phyloP scores from a whole-genome alignment of 140 eudicot species.

The Oenanthe javanica region DNA sequence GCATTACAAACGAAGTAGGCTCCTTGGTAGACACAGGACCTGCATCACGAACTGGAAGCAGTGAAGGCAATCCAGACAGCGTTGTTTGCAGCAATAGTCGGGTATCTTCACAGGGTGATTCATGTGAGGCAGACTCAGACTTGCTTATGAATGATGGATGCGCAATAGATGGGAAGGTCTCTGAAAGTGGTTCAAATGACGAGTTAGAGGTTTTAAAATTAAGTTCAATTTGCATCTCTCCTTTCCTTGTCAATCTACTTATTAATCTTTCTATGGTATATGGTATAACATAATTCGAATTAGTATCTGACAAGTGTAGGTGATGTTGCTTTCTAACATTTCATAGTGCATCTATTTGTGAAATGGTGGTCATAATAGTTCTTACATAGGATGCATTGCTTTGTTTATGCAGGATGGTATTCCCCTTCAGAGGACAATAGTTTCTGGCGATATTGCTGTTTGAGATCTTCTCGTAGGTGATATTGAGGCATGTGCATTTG shows the following conservation, averaged over 20 bases:
- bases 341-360: background rate
- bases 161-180: background rate
- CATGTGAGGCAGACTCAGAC: conserved; percentile 9
- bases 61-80: conserved; percentile 1
- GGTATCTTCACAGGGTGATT: conserved; percentile 1
- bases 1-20: background rate
- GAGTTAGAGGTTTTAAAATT: conserved; percentile 12
- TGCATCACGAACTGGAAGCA: conserved; percentile 4
- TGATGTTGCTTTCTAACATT: background rate
- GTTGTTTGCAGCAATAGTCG: background rate
- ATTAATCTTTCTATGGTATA: background rate
- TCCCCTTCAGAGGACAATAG: conserved; percentile 28
- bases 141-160: background rate
- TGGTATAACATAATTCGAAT: conserved; percentile 10
- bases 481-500: conserved; percentile 55
- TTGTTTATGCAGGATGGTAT: conserved; percentile 46
- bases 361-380: background rate
- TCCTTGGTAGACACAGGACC: background rate
- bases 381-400: background rate
- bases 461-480: conserved; percentile 34
- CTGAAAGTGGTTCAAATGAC: background rate
- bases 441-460: conserved; percentile 32
- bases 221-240: background rate
- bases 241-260: background rate
- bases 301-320: conserved; percentile 29